Evolutionary conservation across 2,329 filamentous ascomycete genomes (phyloP).

Genomic region (Xylaria sp.): DNA sequence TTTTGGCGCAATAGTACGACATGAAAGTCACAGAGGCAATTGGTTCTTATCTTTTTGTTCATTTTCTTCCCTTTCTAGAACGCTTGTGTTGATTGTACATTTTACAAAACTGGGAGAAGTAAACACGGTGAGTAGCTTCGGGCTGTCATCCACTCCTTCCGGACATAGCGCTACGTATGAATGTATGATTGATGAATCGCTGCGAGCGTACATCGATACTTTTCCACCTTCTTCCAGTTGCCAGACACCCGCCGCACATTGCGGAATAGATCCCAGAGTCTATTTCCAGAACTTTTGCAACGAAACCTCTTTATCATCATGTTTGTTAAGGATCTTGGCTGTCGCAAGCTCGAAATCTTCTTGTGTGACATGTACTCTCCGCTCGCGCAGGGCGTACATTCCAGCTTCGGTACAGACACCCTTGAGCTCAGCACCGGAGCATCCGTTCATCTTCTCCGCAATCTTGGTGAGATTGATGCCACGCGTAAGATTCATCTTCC

Average conservation of each 20-base stretch:
- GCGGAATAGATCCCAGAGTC: conserved; percentile 11
- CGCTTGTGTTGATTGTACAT: conserved; percentile 41
- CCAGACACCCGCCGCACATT: background rate
- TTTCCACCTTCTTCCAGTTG: conserved; percentile 5
- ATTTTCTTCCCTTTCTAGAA: conserved; percentile 34
- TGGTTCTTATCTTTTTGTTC: conserved; percentile 12
- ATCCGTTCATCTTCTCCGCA: conserved; percentile 99
- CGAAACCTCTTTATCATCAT: conserved; percentile 96
- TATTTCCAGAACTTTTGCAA: conserved; percentile 89
- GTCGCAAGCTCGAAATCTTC: conserved; percentile 99
- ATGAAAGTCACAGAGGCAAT: background rate
- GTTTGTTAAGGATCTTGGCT: conserved; percentile 99
- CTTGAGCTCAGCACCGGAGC: conserved; percentile 96
- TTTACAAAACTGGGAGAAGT: conserved; percentile 30
- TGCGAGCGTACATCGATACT: conserved; percentile 6
- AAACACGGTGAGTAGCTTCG: background rate
- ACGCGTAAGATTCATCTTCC: conserved; percentile 98
- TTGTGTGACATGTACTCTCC: conserved; percentile 97
- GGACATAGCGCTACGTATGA: conserved; percentile 3
- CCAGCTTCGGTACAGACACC: conserved; percentile 98
- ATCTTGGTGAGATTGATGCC: conserved; percentile 99
- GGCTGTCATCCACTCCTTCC: conserved; percentile 1
- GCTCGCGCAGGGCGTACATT: conserved; percentile 96
- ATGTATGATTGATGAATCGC: conserved; percentile 14
- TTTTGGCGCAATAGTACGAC: background rate